A percentile compares a stretch with the other conserved stretches of the same genome.
Conservation (phyloP, 805 yeast species). For the Kluyveromyces starmeri region DNA sequence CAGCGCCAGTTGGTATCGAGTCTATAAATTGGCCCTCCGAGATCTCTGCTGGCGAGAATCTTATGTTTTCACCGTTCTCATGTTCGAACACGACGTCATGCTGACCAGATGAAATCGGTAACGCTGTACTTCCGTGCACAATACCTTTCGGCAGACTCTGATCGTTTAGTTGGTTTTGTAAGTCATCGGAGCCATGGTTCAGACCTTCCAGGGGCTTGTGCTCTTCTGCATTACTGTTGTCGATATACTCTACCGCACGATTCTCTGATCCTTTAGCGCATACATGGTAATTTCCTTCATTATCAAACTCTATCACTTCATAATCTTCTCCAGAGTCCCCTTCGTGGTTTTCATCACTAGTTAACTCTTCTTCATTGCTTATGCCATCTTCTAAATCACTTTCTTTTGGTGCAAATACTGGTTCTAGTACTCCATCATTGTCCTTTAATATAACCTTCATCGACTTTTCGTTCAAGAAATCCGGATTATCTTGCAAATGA, state of each 20-base stretch:
- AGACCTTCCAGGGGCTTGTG: too few relatives aligned
- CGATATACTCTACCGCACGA: background rate
- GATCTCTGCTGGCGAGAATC: background rate
- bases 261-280: constrained; percentile 1
- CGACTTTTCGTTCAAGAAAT: constrained; percentile 13
- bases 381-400: background rate
- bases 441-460: constrained; percentile 20
- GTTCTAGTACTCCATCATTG: constrained; percentile 5
- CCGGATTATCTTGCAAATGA: constrained; percentile 21
- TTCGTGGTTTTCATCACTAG: background rate
- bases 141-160: background rate
- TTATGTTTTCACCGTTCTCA: constrained; percentile 3
- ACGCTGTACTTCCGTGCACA: background rate
- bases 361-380: background rate
- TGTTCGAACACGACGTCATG: constrained; percentile 5
- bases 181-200: background rate
- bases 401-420: constrained; percentile 1
- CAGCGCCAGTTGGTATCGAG: too few relatives aligned
- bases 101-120: constrained; percentile 1
- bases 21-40: background rate
- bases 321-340: constrained; percentile 4
- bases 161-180: background rate
- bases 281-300: constrained; percentile 12
- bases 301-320: constrained; percentile 11
- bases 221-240: background rate